phyloP scores from a whole-genome alignment of 495 filamentous ascomycete species.

The Penicillium egyptiacum region DNA sequence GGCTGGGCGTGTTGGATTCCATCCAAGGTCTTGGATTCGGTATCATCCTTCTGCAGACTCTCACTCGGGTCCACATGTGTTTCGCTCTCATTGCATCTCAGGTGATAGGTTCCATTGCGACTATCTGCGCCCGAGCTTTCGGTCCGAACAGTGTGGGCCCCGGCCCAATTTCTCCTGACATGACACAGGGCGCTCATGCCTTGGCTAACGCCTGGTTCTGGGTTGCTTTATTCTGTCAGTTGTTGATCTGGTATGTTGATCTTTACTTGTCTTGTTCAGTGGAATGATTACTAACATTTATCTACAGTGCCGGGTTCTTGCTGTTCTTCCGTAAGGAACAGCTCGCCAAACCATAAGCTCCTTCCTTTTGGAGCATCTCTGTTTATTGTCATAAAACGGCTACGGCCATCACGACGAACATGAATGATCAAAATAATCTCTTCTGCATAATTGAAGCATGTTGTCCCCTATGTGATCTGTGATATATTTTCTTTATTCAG shows the following conservation, averaged over 20 bases:
- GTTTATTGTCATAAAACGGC: conserved; percentile 1
- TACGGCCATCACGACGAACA: neutral
- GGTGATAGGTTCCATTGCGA: conserved; percentile 51
- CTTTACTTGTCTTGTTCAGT: neutral
- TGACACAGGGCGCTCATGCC: conserved; percentile 40
- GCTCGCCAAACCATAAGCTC: conserved; percentile 56
- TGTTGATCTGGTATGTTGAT: conserved; percentile 54
- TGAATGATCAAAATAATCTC: conserved; percentile 7
- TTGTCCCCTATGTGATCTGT: neutral
- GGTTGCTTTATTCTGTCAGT: conserved; percentile 60
- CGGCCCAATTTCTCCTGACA: conserved; percentile 45
- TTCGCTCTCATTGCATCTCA: conserved; percentile 52
- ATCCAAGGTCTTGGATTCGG: conserved; percentile 53
- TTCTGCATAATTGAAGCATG: conserved; percentile 12
- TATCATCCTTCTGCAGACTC: conserved; percentile 50
- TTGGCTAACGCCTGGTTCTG: conserved; percentile 64
- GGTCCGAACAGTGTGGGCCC: conserved; percentile 48
- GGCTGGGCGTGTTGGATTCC: conserved; percentile 50
- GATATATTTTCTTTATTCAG: neutral
- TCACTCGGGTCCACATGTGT: conserved; percentile 49
- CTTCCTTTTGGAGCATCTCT: neutral
- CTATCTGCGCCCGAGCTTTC: conserved; percentile 48
- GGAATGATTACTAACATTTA: conserved; percentile 10
- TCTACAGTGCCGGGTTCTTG: conserved; percentile 56
- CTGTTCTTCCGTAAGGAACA: conserved; percentile 72